These are phyloP conservation scores for Arthrobotrys sinensis DNA, from an alignment of 2,329 filamentous ascomycete genomes.

Conservation along the genomic window DNA sequence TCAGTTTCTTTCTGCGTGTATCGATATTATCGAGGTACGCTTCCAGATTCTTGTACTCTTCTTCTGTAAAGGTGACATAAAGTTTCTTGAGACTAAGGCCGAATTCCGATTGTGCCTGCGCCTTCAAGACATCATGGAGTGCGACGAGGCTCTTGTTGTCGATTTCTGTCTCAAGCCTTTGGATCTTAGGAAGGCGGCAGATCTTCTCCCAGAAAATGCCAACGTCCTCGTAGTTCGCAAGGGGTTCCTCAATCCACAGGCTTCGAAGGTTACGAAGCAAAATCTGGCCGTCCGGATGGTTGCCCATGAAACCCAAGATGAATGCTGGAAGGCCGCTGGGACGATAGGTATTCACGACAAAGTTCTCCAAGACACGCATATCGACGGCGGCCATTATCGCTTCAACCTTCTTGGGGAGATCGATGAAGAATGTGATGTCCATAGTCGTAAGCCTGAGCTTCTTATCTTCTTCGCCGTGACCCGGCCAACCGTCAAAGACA, in stretches of 20 bases:
- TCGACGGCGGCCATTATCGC: conserved; percentile 55
- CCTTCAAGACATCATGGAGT: conserved; percentile 46
- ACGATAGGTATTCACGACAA: conserved; percentile 55
- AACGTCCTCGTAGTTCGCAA: conserved; percentile 52
- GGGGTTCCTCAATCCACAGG: conserved; percentile 56
- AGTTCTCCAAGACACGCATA: conserved; percentile 46
- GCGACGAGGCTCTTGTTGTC: conserved; percentile 44
- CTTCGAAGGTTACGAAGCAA: conserved; percentile 57
- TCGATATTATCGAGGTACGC: conserved; percentile 57
- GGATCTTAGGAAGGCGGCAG: conserved; percentile 37
- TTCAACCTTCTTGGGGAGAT: conserved; percentile 55
- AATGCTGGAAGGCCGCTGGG: conserved; percentile 54
- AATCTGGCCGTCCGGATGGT: conserved; percentile 43
- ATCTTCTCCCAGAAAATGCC: conserved; percentile 57
- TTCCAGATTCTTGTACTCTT: conserved; percentile 59
- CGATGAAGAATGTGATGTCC: conserved; percentile 60
- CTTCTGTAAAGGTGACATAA: conserved; percentile 57
- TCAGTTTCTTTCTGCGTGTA: conserved; percentile 51
- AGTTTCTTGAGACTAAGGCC: conserved; percentile 47
- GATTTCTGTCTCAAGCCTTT: conserved; percentile 52
- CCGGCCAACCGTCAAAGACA: conserved; percentile 54
- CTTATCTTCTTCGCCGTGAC: conserved; percentile 47
- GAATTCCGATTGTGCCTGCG: conserved; percentile 17
- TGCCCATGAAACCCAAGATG: conserved; percentile 55
- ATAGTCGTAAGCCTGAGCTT: conserved; percentile 54